phyloP scores from a whole-genome alignment of 1,284 basidiomycete species.

The Fomitopsis schrenkii region DNA sequence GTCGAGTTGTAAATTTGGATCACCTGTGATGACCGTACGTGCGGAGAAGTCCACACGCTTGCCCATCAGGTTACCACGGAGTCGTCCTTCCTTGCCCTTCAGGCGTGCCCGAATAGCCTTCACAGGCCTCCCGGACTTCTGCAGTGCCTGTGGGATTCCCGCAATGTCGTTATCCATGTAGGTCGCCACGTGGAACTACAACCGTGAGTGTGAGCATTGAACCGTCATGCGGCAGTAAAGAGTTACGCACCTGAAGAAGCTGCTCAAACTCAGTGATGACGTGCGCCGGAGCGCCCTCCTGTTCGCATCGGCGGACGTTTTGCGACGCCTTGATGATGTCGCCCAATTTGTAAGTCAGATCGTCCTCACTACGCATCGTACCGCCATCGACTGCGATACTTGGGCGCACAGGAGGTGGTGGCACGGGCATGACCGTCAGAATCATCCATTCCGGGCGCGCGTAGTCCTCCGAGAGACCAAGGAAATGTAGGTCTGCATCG shows the following conservation, averaged over 20 bases:
- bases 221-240: background rate
- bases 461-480: constrained; percentile 94
- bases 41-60: constrained; percentile 99
- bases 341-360: constrained; percentile 97
- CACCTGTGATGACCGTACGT: constrained; percentile 98
- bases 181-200: constrained; percentile 94
- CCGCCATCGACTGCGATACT: constrained; percentile 97
- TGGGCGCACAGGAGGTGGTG: constrained; percentile 96
- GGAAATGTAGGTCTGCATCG: constrained; percentile 83
- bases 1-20: constrained; percentile 95
- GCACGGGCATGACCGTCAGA: constrained; percentile 94
- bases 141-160: constrained; percentile 94
- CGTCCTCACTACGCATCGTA: constrained; percentile 95
- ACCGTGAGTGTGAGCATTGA: constrained; percentile 6
- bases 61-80: constrained; percentile 98
- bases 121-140: constrained; percentile 96
- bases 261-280: constrained; percentile 97
- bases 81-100: constrained; percentile 98
- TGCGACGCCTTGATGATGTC: constrained; percentile 97
- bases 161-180: constrained; percentile 99
- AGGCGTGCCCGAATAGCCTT: constrained; percentile 98
- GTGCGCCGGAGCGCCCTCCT: constrained; percentile 95
- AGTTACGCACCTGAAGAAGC: constrained; percentile 70
- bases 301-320: constrained; percentile 89
- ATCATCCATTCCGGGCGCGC: constrained; percentile 99